phyloP scores from a whole-genome alignment of 768 basidiomycete species.

The Nevesoporus exiguus region DNA sequence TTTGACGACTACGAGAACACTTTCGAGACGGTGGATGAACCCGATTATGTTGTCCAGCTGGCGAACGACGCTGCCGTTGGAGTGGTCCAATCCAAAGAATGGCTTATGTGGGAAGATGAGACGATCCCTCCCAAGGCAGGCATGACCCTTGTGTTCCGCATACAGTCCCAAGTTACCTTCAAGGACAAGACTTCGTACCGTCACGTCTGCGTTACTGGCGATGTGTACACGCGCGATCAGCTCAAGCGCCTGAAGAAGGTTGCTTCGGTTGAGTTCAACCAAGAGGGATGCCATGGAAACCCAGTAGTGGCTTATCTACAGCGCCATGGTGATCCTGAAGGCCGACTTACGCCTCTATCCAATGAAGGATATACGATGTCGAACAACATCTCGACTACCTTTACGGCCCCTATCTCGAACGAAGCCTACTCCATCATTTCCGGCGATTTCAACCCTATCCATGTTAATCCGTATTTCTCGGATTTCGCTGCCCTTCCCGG shows the following conservation, averaged over 20 bases:
- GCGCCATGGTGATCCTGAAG: constrained; percentile 82
- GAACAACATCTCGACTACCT: constrained; percentile 56
- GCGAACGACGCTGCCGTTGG: constrained; percentile 78
- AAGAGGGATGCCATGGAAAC: constrained; percentile 88
- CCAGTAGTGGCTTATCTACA: constrained; percentile 91
- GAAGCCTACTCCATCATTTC: constrained; percentile 95
- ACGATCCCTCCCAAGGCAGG: constrained; percentile 74
- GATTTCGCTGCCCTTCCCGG: constrained; percentile 89
- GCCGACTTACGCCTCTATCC: constrained; percentile 70
- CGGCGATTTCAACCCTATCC: constrained; percentile 98
- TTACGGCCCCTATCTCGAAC: constrained; percentile 86
- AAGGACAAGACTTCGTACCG: constrained; percentile 86
- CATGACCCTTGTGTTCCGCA: constrained; percentile 84
- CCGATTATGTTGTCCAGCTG: constrained; percentile 79
- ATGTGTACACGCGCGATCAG: constrained; percentile 84
- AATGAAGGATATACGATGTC: constrained; percentile 87
- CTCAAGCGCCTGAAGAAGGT: constrained; percentile 87
- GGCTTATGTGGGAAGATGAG: constrained; percentile 95
- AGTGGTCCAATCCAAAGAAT: constrained; percentile 92
- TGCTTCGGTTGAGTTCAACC: constrained; percentile 80
- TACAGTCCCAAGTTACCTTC: constrained; percentile 83
- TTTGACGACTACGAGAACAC: constrained; percentile 95
- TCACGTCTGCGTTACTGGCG: constrained; percentile 77
- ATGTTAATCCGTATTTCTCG: constrained; percentile 97
- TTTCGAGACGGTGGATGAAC: constrained; percentile 88